Evolutionary conservation across 257 asterid genomes (phyloP).

Genomic region (Petrea volubilis): DNA sequence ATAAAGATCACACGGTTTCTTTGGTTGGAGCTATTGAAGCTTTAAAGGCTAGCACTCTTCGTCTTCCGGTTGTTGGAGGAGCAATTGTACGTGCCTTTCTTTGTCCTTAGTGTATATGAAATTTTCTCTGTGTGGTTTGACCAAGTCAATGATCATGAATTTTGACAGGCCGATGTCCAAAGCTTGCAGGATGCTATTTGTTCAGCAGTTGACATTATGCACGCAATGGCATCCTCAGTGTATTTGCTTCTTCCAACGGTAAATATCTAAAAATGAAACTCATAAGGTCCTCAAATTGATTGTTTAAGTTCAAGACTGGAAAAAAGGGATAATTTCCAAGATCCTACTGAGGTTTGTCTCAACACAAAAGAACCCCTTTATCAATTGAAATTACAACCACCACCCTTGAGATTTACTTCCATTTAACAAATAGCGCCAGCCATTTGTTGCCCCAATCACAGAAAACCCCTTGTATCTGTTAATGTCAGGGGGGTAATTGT

Average conservation of each 20-base stretch:
- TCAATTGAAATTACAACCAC: too few species aligned
- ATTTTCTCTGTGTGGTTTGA: constrained; percentile 4
- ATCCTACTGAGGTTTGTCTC: too few species aligned
- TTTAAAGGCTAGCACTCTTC: constrained; percentile 88
- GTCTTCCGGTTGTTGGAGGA: constrained; percentile 84
- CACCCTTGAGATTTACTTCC: too few species aligned
- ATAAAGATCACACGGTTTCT: constrained; percentile 68
- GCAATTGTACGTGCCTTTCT: constrained; percentile 55
- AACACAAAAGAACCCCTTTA: too few species aligned
- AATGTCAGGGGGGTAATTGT: too few species aligned
- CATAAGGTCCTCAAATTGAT: neutral
- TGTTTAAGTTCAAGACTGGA: neutral
- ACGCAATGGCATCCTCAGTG: constrained; percentile 63
- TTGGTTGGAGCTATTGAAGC: constrained; percentile 87
- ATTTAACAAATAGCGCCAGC: too few species aligned
- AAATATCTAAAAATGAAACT: constrained; percentile 22
- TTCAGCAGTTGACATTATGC: constrained; percentile 79
- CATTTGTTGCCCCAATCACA: too few species aligned
- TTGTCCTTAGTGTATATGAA: neutral
- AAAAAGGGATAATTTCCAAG: too few species aligned
- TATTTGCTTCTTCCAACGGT: constrained; percentile 62
- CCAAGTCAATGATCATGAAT: constrained; percentile 4
- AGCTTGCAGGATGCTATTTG: constrained; percentile 81
- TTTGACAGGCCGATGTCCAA: constrained; percentile 61
- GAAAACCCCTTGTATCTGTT: too few species aligned